phyloP scores from a whole-genome alignment of 106 monocot genomes.

The Platanthera guangdongensis region DNA sequence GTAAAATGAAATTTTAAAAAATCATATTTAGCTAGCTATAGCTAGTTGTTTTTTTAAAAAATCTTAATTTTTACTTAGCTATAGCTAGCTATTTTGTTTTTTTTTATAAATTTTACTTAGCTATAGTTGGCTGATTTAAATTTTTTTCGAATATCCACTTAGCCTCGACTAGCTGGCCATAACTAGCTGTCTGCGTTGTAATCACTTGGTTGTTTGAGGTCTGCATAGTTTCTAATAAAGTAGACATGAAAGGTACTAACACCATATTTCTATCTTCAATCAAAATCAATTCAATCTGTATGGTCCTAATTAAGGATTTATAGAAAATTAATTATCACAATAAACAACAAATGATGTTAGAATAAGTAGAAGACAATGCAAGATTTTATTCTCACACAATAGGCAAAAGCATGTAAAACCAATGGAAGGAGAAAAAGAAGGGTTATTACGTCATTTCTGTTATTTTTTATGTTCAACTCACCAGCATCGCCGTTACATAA shows the following conservation, averaged over 20 bases:
- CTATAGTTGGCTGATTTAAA: no score
- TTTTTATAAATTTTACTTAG: no score
- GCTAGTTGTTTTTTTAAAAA: no score
- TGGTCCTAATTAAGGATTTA: neutral
- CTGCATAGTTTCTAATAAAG: neutral
- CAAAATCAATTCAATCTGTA: neutral
- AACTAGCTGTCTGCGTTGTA: no score
- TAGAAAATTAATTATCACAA: neutral
- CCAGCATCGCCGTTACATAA: slow-evolving; percentile 91
- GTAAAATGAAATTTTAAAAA: no score
- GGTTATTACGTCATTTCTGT: no score
- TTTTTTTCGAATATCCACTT: no score
- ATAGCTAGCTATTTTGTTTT: no score
- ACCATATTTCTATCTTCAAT: neutral
- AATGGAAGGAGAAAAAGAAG: neutral
- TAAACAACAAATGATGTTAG: neutral
- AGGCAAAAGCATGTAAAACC: neutral
- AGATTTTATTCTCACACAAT: neutral
- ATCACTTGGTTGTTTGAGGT: no score
- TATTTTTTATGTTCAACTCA: slow-evolving; percentile 28
- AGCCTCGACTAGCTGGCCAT: no score
- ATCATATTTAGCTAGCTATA: no score
- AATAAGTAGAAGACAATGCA: neutral
- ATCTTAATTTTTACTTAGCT: no score
- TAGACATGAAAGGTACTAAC: neutral